Evolutionary conservation across 176 grass and related monocot genomes (phyloP), one percentile per base, ranked within the genome.

Genomic region (Dactylis glomerata): DNA sequence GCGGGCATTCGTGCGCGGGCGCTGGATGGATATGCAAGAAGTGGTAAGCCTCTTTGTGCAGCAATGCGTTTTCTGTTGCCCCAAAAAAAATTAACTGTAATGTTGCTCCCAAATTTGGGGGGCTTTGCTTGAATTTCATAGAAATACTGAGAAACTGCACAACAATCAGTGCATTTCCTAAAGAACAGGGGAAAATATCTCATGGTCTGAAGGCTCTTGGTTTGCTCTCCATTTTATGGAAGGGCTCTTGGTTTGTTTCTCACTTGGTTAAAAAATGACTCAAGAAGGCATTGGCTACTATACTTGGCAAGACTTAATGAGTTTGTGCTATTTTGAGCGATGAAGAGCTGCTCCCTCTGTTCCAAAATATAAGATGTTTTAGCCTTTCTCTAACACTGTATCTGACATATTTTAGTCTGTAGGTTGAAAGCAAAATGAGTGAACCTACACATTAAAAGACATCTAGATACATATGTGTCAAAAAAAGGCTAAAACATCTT

Each of bases 1-100:
- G 22, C 73, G 81, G 20, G 59, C 83, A 45, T 91, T 82, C 63
- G 56, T 84, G 40, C 80, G 76, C 41, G 83, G 86, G 17, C 75
- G 15, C 2, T 96, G 88, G 90, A 26, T 93, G 10, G 65, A 79
- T 10, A 47, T 83, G 55, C 61, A 71, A n/a, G 56, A 88, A 68
- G 54, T 69, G 73, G 86, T 81, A 56, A 87, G 85, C 16, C 38
- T 49, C n/a, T 16, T 10, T 41, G 7, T 5, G 40, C 23, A 70
- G 17, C 2, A 16, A 46, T 28, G 8, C 0, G 26, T 41, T 5
- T 52, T 11, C 33, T 20, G 11, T 16, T 62, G 6, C 13, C 1
- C 6, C 65, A 16, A 27, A 27, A 1, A 20, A 10, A 10, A 16
- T 49, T 49, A n/a, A n/a, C 14, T 49, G 46, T 16, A 40, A 49